Evolutionary conservation across 768 basidiomycete genomes (phyloP).

Genomic region (Suillus spraguei): DNA sequence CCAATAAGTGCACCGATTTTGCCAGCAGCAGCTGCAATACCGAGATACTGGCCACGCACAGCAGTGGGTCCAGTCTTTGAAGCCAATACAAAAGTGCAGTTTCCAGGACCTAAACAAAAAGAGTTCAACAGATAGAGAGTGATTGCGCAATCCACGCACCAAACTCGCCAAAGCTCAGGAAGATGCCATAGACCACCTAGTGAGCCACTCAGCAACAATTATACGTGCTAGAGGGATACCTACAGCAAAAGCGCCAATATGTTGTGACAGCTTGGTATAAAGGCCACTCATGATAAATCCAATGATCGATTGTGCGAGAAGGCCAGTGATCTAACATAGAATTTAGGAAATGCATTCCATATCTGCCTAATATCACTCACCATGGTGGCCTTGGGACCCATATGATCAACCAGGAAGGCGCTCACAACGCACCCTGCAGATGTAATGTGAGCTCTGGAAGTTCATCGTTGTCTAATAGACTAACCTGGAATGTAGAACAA

Average conservation of each 20-base stretch:
- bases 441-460: constrained; percentile 13
- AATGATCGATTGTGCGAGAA: constrained; percentile 66
- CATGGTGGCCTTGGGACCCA: constrained; percentile 80
- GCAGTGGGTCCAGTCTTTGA: constrained; percentile 86
- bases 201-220: constrained; percentile 1
- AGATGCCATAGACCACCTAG: constrained; percentile 86
- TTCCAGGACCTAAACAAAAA: constrained; percentile 68
- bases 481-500: constrained; percentile 68
- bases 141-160: constrained; percentile 38
- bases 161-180: constrained; percentile 86
- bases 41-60: constrained; percentile 85
- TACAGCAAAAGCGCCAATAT: constrained; percentile 78
- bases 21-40: constrained; percentile 82
- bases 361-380: constrained; percentile 34
- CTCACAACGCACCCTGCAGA: constrained; percentile 60
- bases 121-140: constrained; percentile 8
- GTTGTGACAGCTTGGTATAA: constrained; percentile 60
- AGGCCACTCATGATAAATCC: constrained; percentile 92
- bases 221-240: constrained; percentile 21
- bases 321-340: constrained; percentile 57
- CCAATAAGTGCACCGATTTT: constrained; percentile 86
- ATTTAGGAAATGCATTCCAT: background rate
- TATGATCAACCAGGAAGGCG: constrained; percentile 72
- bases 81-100: constrained; percentile 82
- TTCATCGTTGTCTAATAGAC: constrained; percentile 3